phyloP scores from a whole-genome alignment of 345 rosid genomes.

The Euphorbia pulcherrima region DNA sequence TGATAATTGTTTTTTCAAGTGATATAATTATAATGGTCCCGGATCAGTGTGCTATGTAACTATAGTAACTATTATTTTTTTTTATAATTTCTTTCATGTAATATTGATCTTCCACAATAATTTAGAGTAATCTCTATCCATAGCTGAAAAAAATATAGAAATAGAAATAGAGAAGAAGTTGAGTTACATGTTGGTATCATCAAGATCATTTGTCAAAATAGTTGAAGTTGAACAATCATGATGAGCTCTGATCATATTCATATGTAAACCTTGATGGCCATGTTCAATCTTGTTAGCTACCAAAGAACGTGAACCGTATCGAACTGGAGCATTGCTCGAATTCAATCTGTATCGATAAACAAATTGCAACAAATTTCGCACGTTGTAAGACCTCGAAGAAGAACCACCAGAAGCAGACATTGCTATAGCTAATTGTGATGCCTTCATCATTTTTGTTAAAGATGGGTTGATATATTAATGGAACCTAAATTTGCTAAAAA shows the following conservation, averaged over 20 bases:
- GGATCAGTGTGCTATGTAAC: too few relatives aligned
- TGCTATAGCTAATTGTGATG: too few relatives aligned
- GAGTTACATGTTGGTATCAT: conserved; percentile 10
- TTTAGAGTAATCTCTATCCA: background rate
- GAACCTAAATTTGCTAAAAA: background rate
- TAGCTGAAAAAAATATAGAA: background rate
- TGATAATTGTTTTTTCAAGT: too few relatives aligned
- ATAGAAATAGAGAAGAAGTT: background rate
- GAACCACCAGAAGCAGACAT: background rate
- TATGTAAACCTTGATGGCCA: conserved; percentile 22
- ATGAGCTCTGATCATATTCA: conserved; percentile 11
- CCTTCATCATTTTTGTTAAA: too few relatives aligned
- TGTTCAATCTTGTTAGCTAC: conserved; percentile 4
- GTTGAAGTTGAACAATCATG: background rate
- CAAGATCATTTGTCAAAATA: conserved; percentile 1
- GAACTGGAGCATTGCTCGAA: background rate
- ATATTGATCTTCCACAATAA: background rate
- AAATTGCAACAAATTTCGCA: conserved; percentile 10
- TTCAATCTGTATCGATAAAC: background rate
- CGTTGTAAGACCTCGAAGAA: background rate
- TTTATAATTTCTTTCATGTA: too few relatives aligned
- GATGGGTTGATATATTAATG: too few relatives aligned
- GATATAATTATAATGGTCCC: too few relatives aligned
- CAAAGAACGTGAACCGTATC: background rate
- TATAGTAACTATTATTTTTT: too few relatives aligned